Evolutionary conservation across 352 stramenopile genomes (phyloP).

Genomic region (Thraustochytrium sp.): DNA sequence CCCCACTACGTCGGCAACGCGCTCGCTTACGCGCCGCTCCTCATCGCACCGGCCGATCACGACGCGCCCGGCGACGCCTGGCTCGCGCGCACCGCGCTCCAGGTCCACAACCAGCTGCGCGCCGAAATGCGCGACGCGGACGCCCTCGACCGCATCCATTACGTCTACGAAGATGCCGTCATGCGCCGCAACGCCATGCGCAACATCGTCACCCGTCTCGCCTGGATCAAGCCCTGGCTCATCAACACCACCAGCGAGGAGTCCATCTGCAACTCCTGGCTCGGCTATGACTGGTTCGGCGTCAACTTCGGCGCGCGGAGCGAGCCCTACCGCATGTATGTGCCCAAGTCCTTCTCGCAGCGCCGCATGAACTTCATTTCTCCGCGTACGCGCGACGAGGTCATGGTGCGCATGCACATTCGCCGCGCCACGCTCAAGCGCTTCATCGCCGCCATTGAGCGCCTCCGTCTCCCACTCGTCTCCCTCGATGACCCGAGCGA

Average conservation of each 20-base stretch:
- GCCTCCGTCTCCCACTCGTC: neutral
- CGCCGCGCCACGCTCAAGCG: neutral
- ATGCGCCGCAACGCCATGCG: neutral
- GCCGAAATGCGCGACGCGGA: neutral
- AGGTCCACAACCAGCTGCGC: neutral
- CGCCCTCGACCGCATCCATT: neutral
- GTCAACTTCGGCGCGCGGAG: neutral
- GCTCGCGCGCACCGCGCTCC: neutral
- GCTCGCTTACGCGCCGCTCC: neutral
- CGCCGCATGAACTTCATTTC: conserved; percentile 16
- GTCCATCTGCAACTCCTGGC: conserved; percentile 12
- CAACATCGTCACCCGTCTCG: conserved; percentile 1
- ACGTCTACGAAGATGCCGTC: conserved; percentile 1
- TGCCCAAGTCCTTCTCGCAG: conserved; percentile 18
- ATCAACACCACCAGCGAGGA: neutral
- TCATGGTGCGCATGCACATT: neutral
- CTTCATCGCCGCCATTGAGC: neutral
- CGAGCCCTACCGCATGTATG: neutral
- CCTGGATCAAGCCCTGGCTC: conserved; percentile 18
- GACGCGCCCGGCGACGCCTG: neutral
- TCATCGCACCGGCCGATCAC: neutral
- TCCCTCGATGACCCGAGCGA: neutral
- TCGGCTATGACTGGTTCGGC: neutral
- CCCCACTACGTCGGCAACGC: neutral
- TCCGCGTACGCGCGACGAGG: neutral